A percentile compares a stretch with the other conserved stretches of the same genome.
Evolutionary conservation across 225 moss, liverwort and hornwort species (phyloP).

Genomic region (Antitrichia curtipendula): DNA sequence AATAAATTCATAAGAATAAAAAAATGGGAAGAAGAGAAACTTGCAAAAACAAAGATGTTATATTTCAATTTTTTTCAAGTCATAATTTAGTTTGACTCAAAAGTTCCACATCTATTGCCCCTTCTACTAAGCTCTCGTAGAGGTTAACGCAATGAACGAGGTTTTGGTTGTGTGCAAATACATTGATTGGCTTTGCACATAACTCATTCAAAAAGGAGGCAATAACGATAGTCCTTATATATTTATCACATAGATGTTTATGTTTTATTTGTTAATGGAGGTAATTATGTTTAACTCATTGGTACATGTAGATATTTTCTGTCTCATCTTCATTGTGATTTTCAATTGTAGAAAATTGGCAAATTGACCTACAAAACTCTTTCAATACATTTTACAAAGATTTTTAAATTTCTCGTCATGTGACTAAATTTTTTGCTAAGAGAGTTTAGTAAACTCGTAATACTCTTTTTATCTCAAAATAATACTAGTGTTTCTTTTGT

Average conservation of each 20-base stretch:
- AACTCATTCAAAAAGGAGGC: rapidly evolving
- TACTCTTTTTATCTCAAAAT: no score
- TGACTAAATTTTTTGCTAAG: neutral
- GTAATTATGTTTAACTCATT: neutral
- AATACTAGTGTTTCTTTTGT: no score
- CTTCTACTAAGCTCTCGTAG: neutral
- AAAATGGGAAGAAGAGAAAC: neutral
- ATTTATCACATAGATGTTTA: neutral
- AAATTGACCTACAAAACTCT: neutral
- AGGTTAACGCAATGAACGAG: rapidly evolving
- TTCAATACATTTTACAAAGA: neutral
- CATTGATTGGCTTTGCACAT: neutral
- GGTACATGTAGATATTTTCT: no score
- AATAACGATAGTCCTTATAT: rapidly evolving
- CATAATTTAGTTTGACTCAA: neutral
- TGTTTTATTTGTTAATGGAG: neutral
- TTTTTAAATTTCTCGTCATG: neutral
- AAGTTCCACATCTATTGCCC: neutral
- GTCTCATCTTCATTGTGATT: neutral
- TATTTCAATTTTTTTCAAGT: neutral
- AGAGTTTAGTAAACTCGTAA: neutral
- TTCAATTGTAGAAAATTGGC: neutral
- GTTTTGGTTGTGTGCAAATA: rapidly evolving
- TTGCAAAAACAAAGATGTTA: neutral
- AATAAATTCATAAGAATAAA: no score